Evolutionary conservation across 192 early-diverging fungal genomes (phyloP).

Genomic region (Umbelopsis isabellina): DNA sequence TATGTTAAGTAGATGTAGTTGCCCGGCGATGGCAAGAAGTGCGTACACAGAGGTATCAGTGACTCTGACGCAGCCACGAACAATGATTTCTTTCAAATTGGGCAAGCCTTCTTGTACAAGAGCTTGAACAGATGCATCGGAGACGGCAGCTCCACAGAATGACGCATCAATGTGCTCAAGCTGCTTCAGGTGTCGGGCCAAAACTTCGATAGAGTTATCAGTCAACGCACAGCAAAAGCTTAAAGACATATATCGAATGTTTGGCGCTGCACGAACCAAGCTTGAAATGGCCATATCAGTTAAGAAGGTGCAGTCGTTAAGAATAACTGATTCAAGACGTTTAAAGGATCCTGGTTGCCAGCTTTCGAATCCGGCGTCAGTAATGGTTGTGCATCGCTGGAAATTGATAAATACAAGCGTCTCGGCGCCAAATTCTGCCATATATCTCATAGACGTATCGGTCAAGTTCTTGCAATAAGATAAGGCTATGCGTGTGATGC

Average conservation of each 20-base stretch:
- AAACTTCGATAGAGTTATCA: conserved; percentile 50
- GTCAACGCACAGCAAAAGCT: conserved; percentile 81
- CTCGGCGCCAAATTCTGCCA: conserved; percentile 46
- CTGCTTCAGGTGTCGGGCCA: conserved; percentile 44
- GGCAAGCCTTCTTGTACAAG: conserved; percentile 43
- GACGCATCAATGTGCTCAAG: conserved; percentile 64
- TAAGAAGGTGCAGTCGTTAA: conserved; percentile 79
- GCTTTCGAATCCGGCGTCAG: conserved; percentile 61
- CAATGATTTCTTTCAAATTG: conserved; percentile 51
- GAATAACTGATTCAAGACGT: conserved; percentile 54
- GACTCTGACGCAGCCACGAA: conserved; percentile 57
- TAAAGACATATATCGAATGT: conserved; percentile 57
- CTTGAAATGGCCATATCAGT: conserved; percentile 63
- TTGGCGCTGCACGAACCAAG: conserved; percentile 58
- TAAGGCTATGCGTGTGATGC: conserved; percentile 49
- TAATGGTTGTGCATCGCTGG: conserved; percentile 77
- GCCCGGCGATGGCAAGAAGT: conserved; percentile 31
- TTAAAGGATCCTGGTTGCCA: conserved; percentile 48
- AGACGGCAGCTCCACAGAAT: conserved; percentile 76
- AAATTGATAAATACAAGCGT: conserved; percentile 66
- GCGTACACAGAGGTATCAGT: conserved; percentile 45
- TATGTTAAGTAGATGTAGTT: conserved; percentile 42
- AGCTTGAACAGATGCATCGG: conserved; percentile 56
- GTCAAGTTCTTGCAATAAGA: conserved; percentile 83
- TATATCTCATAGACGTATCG: conserved; percentile 58